Evolutionary conservation across 2,329 filamentous ascomycete species (phyloP), one percentile per base, ranked within the genome.

Genomic region (Sporothrix phasma): DNA sequence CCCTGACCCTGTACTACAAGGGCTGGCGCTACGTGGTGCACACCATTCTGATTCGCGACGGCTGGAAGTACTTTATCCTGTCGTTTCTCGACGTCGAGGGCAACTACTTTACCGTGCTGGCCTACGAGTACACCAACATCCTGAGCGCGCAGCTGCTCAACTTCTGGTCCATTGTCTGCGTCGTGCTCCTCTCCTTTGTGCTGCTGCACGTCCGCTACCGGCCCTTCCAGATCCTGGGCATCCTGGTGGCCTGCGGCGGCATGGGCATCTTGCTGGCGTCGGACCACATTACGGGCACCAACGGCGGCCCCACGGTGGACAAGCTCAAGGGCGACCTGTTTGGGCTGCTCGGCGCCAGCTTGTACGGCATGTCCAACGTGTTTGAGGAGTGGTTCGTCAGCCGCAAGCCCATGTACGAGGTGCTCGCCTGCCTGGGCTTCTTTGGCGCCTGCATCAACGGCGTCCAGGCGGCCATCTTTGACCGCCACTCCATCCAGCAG

Each of bases 151-250:
- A 97, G 80, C 83, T 99, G 61, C 91, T 99, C 78, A 97, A 97
- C 81, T 97, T 97, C 79, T 97, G 93, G 93, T 90, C 92, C 70
- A 97, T 99, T 69, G 90, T 96, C 60, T 87, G 93, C 67, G 94
- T 99, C 24, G 91, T 97, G 22, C 73, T 89, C 66, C 78, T 97
- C 68, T 96, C 91, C 31, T 92, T 96, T 77, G 69, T 87, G 68
- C 80, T 97, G 70, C 84, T 99, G 65, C 83, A 82, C 69, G 94
- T 99, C 51, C 89, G 94, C 71, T 99, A 99, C 81, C 90, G 92
- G 77, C 79, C 84, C 73, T 85, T 65, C 65, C 94, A 97, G 79
- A 85, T 96, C 70, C 69, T 84, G 37, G 94, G 94, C 64, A 97
- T 99, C 74, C 72, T 97, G 58, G 80, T 97, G 74, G 94, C 90